phyloP scores from a whole-genome alignment of 2,329 filamentous ascomycete species.

The Parafenestella ontariensis region DNA sequence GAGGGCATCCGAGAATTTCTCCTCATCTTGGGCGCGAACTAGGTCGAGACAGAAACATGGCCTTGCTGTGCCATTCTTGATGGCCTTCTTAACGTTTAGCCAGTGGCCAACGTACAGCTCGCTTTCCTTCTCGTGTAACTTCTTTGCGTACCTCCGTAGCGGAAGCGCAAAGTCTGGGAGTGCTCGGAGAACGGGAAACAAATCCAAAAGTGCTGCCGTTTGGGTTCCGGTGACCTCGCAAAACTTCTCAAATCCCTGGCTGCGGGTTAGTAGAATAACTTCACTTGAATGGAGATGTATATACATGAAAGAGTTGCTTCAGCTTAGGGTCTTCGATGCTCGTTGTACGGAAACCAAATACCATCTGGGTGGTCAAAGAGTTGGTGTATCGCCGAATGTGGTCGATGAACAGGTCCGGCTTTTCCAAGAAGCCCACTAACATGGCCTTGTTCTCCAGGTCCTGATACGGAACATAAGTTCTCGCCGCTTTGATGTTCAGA shows the following conservation, averaged over 20 bases:
- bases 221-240: constrained; percentile 52
- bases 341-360: constrained; percentile 53
- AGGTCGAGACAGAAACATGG: constrained; percentile 36
- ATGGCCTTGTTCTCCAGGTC: constrained; percentile 64
- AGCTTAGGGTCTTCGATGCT: constrained; percentile 24
- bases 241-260: constrained; percentile 51
- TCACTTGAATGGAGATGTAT: not conserved
- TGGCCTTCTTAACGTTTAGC: constrained; percentile 26
- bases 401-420: constrained; percentile 52
- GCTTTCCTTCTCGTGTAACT: constrained; percentile 55
- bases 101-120: constrained; percentile 33
- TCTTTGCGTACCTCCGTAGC: constrained; percentile 48
- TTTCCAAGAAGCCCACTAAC: constrained; percentile 57
- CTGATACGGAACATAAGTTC: constrained; percentile 57
- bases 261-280: constrained; percentile 44
- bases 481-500: constrained; percentile 26
- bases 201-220: constrained; percentile 55
- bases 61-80: constrained; percentile 17
- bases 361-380: constrained; percentile 59
- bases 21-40: constrained; percentile 23
- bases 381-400: constrained; percentile 59
- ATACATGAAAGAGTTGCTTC: constrained; percentile 21
- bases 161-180: constrained; percentile 47
- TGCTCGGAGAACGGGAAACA: constrained; percentile 54
- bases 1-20: constrained; percentile 28